Base-by-base conservation (phyloP, 2,329 filamentous ascomycete genomes). In the Aspergillus ochraceus region DNA sequence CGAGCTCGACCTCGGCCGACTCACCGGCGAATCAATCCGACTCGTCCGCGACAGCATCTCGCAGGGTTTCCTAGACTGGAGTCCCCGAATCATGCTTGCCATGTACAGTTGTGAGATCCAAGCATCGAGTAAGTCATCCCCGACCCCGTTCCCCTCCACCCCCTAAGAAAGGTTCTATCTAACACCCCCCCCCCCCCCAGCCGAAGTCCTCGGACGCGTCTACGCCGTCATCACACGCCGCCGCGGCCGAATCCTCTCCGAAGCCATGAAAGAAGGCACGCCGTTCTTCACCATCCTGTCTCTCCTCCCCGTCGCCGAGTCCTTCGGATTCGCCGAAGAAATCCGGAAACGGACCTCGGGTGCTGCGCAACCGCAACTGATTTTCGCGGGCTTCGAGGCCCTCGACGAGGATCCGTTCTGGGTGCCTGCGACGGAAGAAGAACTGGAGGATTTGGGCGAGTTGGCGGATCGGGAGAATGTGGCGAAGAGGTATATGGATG, bases 101-200 rank as follows among this genome's bases (percentile, higher is more conserved):
- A 98, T 98, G 92, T 99, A 99, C 80, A 92, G 87, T 57, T 97
- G 94, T 74, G 95, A 98, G 74, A 98, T 99, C 70, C 95, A 98
- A 83, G 92, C 94, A 30, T 93, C 91, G 22, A 94, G 87, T 89
- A 82, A 74, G 86, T 78, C 14, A 49, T 39, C 20, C 36, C 39
- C 45, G 12, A 24, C 8, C 24, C 11, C 24, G 1, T 24, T 24
- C 24, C n/a, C 24, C 24, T 24, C 24, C 22, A 22, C 19, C n/a
- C 6, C 42, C 1, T 54, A 64, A 22, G 22, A 47, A 58, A 26
- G 8, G 26, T 9, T 1, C 5, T 26, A 4, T 26, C 62, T 61
- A 64, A 62, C 64, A 74, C 54, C 50, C 24, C 50, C 49, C 17
- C 52, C 74, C 68, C 49, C 17, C 52, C 74, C 68, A 87, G 88